Evolutionary conservation across 495 filamentous ascomycete species (phyloP), one percentile per base, ranked within the genome.

Genomic region (Penicillium flavigenum): DNA sequence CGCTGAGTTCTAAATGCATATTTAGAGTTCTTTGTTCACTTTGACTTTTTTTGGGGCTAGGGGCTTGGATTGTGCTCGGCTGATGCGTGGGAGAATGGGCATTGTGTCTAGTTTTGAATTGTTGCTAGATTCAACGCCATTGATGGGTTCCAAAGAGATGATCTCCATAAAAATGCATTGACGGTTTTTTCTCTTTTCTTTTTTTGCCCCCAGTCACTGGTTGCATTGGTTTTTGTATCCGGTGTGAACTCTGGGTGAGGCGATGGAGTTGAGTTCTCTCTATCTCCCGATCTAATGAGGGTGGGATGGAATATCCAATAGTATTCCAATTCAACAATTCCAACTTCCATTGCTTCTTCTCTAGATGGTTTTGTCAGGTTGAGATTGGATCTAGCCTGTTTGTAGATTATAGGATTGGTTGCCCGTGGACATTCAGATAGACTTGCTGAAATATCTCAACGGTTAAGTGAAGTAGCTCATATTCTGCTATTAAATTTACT

Each of bases 1-100:
- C 64, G 72, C 79, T 56, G 94, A 98, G 67, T 95, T 88, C 80
- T 96, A 95, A 81, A 55, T 55, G 53, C 24, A 46, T 2, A 19
- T 81, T 57, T 50, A 51, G 47, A 49, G 41, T 59, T 62, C 39
- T 38, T 56, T 45, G 32, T 54, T 56, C 20, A 56, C 12, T 38
- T 34, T 59, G 41, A 51, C 46, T 45, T 59, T 61, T 38, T 62
- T 39, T 16, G 57, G 53, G 53, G 44, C n/a, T 7, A 52, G 38
- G 43, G 53, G 53, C 53, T 47, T 47, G 44, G 53, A 55, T 47
- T 51, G 57, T 66, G 48, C 43, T 65, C 50, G 61, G 66, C 60
- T 57, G 61, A 49, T 56, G 58, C 56, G 59, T 58, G 60, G 59
- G 59, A 61, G 54, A 56, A 57, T 66, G 62, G 47, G 47, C 58